A percentile compares a stretch with the other conserved stretches of the same genome.
phyloP scores from a whole-genome alignment of 73 alveolate genomes.

The Paramecium bursaria region DNA sequence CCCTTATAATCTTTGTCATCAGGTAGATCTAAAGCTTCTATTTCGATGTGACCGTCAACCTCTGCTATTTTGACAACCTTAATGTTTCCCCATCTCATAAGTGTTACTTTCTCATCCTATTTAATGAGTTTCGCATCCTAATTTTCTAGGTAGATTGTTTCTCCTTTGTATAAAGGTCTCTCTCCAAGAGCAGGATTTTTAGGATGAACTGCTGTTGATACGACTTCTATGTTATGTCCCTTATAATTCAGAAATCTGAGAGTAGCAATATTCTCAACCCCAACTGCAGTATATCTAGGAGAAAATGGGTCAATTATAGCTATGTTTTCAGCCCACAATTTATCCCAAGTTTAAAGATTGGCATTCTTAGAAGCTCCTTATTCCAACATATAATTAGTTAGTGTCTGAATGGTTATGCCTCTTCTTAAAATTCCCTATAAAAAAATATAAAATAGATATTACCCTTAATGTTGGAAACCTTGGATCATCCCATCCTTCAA shows the following conservation, averaged over 20 bases:
- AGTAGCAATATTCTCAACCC: constrained; percentile 73
- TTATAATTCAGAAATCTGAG: constrained; percentile 77
- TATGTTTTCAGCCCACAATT: constrained; percentile 92
- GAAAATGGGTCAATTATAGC: constrained; percentile 87
- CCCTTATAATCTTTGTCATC: constrained; percentile 95
- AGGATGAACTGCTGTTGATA: constrained; percentile 86
- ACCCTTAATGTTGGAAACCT: constrained; percentile 96
- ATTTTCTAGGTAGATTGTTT: constrained; percentile 40
- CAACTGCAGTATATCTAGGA: constrained; percentile 88
- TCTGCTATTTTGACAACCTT: constrained; percentile 40
- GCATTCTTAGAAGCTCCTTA: constrained; percentile 96
- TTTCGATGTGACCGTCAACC: constrained; percentile 58
- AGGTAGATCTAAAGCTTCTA: constrained; percentile 64
- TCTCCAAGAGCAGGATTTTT: constrained; percentile 67
- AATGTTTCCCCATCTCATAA: constrained; percentile 71
- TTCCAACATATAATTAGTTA: constrained; percentile 93
- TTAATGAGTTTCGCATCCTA: constrained; percentile 63
- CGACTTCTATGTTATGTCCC: constrained; percentile 79
- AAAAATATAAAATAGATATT: background rate
- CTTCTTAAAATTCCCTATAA: constrained; percentile 94
- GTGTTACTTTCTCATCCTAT: constrained; percentile 51
- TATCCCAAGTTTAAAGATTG: constrained; percentile 95
- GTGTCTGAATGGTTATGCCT: constrained; percentile 97
- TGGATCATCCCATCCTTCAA: constrained; percentile 99
- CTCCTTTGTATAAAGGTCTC: constrained; percentile 40